These are phyloP conservation scores for Pythium vanterpoolii DNA, from an alignment of 352 stramenopile species.

Conservation along the genomic window DNA sequence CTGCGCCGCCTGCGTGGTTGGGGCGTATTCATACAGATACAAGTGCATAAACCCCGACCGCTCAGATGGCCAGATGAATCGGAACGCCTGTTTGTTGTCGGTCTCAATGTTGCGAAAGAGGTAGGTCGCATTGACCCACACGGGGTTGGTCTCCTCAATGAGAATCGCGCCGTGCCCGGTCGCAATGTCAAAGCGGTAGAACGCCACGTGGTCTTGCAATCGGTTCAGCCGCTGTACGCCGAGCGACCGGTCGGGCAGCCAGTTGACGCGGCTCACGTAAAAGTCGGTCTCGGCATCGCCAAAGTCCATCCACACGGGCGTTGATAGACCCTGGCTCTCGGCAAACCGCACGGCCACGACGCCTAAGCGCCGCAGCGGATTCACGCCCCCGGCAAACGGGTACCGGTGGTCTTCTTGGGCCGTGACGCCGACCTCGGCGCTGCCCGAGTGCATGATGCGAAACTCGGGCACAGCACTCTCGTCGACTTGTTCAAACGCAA, in stretches of 20 bases:
- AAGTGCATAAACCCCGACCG: conserved; percentile 93
- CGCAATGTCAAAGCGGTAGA: conserved; percentile 77
- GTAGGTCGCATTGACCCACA: conserved; percentile 96
- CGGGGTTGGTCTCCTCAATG: conserved; percentile 84
- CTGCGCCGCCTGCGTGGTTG: conserved; percentile 30
- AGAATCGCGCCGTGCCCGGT: conserved; percentile 70
- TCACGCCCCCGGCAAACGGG: conserved; percentile 92
- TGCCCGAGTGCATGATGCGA: conserved; percentile 94
- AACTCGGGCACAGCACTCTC: conserved; percentile 93
- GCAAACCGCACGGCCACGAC: conserved; percentile 46
- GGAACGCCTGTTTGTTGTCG: conserved; percentile 83
- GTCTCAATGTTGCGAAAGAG: conserved; percentile 88
- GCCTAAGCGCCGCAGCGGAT: conserved; percentile 88
- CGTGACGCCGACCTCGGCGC: conserved; percentile 42
- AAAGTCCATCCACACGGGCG: conserved; percentile 81
- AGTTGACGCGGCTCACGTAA: conserved; percentile 93
- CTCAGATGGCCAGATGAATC: conserved; percentile 95
- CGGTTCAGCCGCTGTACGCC: conserved; percentile 89
- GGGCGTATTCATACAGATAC: conserved; percentile 93
- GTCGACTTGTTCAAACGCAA: conserved; percentile 93
- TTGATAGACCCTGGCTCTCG: conserved; percentile 27
- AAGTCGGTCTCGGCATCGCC: conserved; percentile 57
- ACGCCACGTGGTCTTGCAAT: conserved; percentile 65
- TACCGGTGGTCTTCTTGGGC: conserved; percentile 85
- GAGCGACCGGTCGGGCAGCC: conserved; percentile 91